A percentile compares a stretch with the other conserved stretches of the same genome.
These are phyloP conservation scores for Pyrenula massariospora DNA, from an alignment of 495 filamentous ascomycete genomes.

Conservation along the genomic window DNA sequence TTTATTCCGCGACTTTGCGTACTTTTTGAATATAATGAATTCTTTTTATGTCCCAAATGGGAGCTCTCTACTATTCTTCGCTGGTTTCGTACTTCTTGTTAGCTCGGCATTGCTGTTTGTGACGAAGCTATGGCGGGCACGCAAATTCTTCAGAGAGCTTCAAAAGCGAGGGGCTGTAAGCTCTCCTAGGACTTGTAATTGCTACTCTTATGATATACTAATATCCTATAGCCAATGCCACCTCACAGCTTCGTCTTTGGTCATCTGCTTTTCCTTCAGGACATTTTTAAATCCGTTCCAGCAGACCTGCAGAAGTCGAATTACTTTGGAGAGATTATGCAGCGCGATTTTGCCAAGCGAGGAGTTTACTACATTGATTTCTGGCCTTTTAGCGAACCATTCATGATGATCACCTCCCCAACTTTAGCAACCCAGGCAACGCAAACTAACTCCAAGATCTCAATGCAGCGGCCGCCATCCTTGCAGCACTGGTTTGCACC, in stretches of 20 bases:
- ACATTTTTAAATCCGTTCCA: conserved; percentile 2
- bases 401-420: conserved; percentile 11
- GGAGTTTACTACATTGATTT: conserved; percentile 22
- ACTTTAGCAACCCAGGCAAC: conserved; percentile 7
- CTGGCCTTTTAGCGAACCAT: conserved; percentile 15
- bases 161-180: too few species aligned
- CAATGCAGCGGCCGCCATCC: conserved; percentile 6
- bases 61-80: too few species aligned
- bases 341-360: conserved; percentile 6
- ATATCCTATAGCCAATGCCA: too few species aligned
- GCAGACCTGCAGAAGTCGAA: background rate
- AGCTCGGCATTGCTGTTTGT: too few species aligned
- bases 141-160: too few species aligned
- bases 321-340: conserved; percentile 5
- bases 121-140: too few species aligned
- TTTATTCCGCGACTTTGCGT: too few species aligned
- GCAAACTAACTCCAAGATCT: conserved; percentile 5
- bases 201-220: too few species aligned
- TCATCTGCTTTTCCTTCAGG: conserved; percentile 8
- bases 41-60: too few species aligned
- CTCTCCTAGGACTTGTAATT: too few species aligned
- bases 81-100: too few species aligned
- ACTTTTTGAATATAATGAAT: too few species aligned
- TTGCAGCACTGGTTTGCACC: conserved; percentile 11
- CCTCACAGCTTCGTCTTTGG: conserved; percentile 7